These are phyloP conservation scores for Penicillium sp. DNA, from an alignment of 2,329 filamentous ascomycete species.

Conservation along the genomic window DNA sequence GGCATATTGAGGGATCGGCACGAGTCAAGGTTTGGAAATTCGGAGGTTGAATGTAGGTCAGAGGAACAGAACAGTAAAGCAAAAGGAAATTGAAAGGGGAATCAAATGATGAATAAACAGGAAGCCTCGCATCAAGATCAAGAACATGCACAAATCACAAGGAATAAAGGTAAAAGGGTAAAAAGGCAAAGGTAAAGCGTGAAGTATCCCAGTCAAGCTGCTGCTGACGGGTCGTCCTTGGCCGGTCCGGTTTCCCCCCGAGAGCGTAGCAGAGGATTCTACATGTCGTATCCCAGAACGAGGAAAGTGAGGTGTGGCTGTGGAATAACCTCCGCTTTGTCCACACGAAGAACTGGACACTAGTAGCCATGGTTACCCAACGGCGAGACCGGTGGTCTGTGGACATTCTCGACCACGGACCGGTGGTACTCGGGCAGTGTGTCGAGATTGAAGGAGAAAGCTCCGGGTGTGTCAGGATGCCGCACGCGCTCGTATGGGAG, in stretches of 20 bases:
- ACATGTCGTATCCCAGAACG: not conserved
- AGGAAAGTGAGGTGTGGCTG: constrained; percentile 3
- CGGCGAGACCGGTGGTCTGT: constrained; percentile 23
- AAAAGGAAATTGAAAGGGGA: not conserved
- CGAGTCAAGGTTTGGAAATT: not conserved
- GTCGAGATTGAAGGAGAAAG: constrained; percentile 20
- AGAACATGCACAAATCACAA: not conserved
- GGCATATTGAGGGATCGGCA: not conserved
- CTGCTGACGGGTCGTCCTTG: not conserved
- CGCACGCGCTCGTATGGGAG: constrained; percentile 37
- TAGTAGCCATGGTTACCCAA: constrained; percentile 24
- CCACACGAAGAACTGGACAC: not conserved
- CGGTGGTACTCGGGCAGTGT: constrained; percentile 19
- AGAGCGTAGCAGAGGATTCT: constrained; percentile 1
- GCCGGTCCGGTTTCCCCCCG: not conserved
- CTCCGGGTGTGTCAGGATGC: constrained; percentile 14
- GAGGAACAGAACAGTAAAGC: not conserved
- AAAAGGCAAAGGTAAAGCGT: not conserved
- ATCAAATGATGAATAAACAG: not conserved
- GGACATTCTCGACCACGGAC: constrained; percentile 15
- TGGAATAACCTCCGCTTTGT: not conserved
- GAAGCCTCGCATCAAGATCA: not conserved
- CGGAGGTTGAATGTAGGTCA: not conserved
- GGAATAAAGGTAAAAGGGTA: not conserved
- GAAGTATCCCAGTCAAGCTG: not conserved